Conservation (phyloP, 2,329 filamentous ascomycete species). For the Colletotrichum tropicale region DNA sequence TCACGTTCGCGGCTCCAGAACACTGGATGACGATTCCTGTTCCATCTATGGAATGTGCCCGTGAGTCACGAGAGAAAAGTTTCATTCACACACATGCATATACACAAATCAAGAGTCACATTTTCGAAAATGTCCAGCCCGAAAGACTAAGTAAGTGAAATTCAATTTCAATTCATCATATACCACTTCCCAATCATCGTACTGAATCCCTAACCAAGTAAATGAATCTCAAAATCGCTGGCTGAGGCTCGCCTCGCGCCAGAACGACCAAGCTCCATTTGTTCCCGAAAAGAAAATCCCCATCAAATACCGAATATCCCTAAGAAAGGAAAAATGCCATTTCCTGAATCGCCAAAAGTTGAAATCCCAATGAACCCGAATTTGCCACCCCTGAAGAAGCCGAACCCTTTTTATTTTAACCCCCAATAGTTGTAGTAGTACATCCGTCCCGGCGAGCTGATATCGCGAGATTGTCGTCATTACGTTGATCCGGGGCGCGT, state of each 20-base stretch:
- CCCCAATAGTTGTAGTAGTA: conserved; percentile 6
- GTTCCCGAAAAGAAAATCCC: neutral
- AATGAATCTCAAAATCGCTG: neutral
- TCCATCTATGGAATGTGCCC: neutral
- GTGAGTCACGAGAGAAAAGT: neutral
- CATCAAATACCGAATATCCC: neutral
- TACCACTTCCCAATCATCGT: neutral
- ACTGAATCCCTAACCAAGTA: neutral
- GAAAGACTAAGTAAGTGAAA: neutral
- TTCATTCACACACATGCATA: neutral
- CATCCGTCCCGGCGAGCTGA: conserved; percentile 1
- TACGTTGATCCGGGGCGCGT: neutral
- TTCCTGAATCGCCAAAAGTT: neutral
- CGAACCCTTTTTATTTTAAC: neutral
- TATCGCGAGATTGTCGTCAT: conserved; percentile 11
- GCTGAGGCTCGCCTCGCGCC: neutral
- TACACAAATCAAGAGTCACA: neutral
- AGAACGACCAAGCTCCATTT: neutral
- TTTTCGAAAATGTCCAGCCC: fast-evolving
- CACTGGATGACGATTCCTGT: neutral
- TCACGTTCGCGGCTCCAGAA: neutral
- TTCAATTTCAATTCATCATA: conserved; percentile 12
- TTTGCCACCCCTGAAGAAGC: neutral
- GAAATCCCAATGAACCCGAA: neutral
- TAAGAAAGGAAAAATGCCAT: neutral